Percentiles rank a stretch among this genome's conserved stretches.
Conservation (phyloP, 2,329 filamentous ascomycete genomes). For the Fusarium tanahbumbuense region DNA sequence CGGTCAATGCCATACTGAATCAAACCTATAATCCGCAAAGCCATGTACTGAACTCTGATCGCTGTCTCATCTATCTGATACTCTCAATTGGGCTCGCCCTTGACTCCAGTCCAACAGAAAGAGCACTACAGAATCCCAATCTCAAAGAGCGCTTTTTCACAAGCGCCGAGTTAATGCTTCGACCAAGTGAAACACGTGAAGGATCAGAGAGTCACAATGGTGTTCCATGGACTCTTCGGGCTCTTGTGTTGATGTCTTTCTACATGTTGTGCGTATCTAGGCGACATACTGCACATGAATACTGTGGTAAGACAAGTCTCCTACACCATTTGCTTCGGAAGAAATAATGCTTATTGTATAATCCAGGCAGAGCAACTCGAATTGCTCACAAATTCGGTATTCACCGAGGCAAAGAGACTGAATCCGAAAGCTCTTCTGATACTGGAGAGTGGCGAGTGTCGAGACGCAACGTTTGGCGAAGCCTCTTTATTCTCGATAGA, state of each 20-base stretch:
- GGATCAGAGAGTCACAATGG: constrained; percentile 60
- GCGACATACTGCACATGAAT: constrained; percentile 71
- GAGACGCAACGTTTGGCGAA: constrained; percentile 71
- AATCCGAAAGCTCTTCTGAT: constrained; percentile 60
- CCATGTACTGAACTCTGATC: constrained; percentile 59
- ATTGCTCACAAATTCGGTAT: constrained; percentile 72
- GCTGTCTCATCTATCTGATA: constrained; percentile 71
- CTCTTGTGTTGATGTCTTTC: constrained; percentile 70
- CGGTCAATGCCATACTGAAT: constrained; percentile 65
- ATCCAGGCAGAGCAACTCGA: constrained; percentile 69
- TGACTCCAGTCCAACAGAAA: constrained; percentile 65
- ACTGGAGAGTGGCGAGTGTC: constrained; percentile 57
- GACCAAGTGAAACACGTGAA: constrained; percentile 40
- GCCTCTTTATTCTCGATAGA: constrained; percentile 72
- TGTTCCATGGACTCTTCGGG: constrained; percentile 74
- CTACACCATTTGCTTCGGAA: not conserved
- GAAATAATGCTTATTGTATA: constrained; percentile 23
- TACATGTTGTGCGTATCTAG: constrained; percentile 72
- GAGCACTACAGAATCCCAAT: constrained; percentile 60
- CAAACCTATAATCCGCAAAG: constrained; percentile 52
- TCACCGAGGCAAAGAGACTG: constrained; percentile 67
- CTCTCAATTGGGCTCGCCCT: constrained; percentile 72
- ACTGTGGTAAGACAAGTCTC: constrained; percentile 61
- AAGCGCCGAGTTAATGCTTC: constrained; percentile 65
- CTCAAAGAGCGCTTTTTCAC: constrained; percentile 72